These are phyloP conservation scores for Sindora glabra DNA, from an alignment of 306 rosid genomes.

Conservation along the genomic window DNA sequence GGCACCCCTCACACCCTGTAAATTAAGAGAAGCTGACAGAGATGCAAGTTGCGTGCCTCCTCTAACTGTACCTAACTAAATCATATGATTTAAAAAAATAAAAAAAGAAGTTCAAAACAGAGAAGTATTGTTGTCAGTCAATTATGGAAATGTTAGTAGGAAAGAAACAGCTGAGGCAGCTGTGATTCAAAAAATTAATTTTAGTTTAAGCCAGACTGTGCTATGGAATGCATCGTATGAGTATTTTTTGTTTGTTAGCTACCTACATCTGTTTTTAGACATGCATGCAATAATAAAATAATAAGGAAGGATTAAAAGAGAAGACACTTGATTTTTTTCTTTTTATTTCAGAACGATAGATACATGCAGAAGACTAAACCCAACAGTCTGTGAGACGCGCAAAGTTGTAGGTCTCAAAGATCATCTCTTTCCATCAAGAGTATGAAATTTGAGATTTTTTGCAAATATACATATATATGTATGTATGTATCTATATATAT, in stretches of 20 bases:
- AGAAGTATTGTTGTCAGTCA: too few relatives aligned
- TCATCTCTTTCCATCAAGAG: too few relatives aligned
- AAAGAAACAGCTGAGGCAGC: background rate
- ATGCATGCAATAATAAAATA: background rate
- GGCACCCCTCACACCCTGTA: slow-evolving; percentile 88
- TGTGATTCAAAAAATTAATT: background rate
- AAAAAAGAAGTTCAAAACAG: too few relatives aligned
- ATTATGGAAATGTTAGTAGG: background rate
- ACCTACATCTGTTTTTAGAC: background rate
- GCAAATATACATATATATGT: too few relatives aligned
- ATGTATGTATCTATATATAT: too few relatives aligned
- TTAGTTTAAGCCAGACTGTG: background rate
- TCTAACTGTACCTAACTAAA: slow-evolving; percentile 90
- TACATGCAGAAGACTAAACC: too few relatives aligned
- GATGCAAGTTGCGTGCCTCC: slow-evolving; percentile 95
- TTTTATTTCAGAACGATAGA: too few relatives aligned
- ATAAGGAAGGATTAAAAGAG: background rate
- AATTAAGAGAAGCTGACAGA: slow-evolving; percentile 81
- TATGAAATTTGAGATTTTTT: too few relatives aligned
- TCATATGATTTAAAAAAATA: background rate
- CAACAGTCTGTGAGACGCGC: too few relatives aligned
- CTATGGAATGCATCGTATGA: background rate
- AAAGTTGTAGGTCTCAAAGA: too few relatives aligned
- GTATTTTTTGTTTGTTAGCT: background rate
- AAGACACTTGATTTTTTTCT: too few relatives aligned